phyloP scores from a whole-genome alignment of 495 filamentous ascomycete genomes.

The Podospora anserina region DNA sequence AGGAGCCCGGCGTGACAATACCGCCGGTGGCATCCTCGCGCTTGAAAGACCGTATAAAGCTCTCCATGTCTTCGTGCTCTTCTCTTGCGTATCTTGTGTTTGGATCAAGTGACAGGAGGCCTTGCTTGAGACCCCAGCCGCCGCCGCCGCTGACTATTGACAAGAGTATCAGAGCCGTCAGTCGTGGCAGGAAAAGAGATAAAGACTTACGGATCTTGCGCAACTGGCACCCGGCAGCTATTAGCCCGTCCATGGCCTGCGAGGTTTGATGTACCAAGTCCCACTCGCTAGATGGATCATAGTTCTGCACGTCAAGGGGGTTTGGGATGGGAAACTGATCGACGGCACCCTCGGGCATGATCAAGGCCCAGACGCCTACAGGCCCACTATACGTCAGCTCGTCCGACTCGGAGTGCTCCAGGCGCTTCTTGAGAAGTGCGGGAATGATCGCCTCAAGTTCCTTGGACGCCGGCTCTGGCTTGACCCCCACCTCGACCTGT shows the following conservation, averaged over 20 bases:
- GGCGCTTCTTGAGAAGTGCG: constrained; percentile 50
- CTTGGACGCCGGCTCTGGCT: constrained; percentile 62
- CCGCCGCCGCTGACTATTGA: constrained; percentile 77
- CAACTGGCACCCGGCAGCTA: constrained; percentile 51
- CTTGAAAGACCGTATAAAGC: constrained; percentile 30
- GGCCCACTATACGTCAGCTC: constrained; percentile 35
- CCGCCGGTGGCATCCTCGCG: constrained; percentile 25
- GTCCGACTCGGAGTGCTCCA: constrained; percentile 8
- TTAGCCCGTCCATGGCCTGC: constrained; percentile 24
- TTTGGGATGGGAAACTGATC: not conserved
- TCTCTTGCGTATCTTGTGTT: constrained; percentile 45
- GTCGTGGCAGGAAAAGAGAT: not conserved
- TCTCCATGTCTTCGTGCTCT: constrained; percentile 31
- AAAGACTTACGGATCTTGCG: constrained; percentile 56
- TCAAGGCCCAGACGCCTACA: constrained; percentile 74
- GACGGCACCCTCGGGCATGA: constrained; percentile 45
- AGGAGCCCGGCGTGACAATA: constrained; percentile 43
- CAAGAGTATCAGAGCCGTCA: not conserved
- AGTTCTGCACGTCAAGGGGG: not conserved
- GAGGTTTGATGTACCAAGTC: constrained; percentile 7
- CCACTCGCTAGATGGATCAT: constrained; percentile 11
- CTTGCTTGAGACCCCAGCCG: constrained; percentile 84
- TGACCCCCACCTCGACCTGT: constrained; percentile 53
- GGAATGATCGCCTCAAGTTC: constrained; percentile 70
- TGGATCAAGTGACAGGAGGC: constrained; percentile 78